Percentiles rank a stretch among this genome's conserved stretches.
These are phyloP conservation scores for Phyllosticta ampelicida DNA, from an alignment of 2,329 filamentous ascomycete genomes.

Conservation along the genomic window DNA sequence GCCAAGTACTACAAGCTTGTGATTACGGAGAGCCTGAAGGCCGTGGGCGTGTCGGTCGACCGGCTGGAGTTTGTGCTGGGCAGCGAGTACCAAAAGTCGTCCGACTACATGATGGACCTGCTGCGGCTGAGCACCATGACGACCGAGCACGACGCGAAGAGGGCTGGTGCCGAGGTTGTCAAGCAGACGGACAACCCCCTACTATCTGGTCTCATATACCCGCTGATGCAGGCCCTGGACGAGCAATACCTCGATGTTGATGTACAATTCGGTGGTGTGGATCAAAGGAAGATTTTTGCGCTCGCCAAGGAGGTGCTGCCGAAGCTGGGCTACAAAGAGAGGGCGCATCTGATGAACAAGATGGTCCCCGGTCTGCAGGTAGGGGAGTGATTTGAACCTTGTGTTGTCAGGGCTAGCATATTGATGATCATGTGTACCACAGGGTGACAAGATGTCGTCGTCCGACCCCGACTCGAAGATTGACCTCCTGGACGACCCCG, in stretches of 20 bases:
- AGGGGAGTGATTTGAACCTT: conserved; percentile 66
- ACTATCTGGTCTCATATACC: conserved; percentile 67
- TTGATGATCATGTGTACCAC: conserved; percentile 49
- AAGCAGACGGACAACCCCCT: conserved; percentile 77
- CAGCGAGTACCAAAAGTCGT: conserved; percentile 62
- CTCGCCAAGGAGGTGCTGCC: conserved; percentile 77
- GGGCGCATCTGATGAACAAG: conserved; percentile 67
- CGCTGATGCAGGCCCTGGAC: conserved; percentile 80
- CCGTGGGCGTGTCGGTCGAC: conserved; percentile 68
- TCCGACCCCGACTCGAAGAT: conserved; percentile 74
- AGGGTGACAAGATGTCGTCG: conserved; percentile 68
- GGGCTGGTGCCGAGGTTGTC: conserved; percentile 85
- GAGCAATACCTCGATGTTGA: conserved; percentile 77
- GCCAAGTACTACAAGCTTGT: conserved; percentile 72
- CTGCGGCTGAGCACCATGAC: conserved; percentile 63
- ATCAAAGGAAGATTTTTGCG: conserved; percentile 84
- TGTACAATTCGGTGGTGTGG: conserved; percentile 66
- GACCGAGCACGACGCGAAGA: conserved; percentile 73
- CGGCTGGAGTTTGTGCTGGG: conserved; percentile 77
- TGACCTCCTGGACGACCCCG: conserved; percentile 73
- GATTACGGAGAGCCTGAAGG: conserved; percentile 63
- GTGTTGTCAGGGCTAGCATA: conserved; percentile 72
- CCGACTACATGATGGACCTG: conserved; percentile 75
- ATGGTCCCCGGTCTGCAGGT: conserved; percentile 81
- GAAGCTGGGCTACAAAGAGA: conserved; percentile 68